A percentile compares a stretch with the other conserved stretches of the same genome.
phyloP scores from a whole-genome alignment of 176 grass and related monocot species.

The Cenchrus americanus region DNA sequence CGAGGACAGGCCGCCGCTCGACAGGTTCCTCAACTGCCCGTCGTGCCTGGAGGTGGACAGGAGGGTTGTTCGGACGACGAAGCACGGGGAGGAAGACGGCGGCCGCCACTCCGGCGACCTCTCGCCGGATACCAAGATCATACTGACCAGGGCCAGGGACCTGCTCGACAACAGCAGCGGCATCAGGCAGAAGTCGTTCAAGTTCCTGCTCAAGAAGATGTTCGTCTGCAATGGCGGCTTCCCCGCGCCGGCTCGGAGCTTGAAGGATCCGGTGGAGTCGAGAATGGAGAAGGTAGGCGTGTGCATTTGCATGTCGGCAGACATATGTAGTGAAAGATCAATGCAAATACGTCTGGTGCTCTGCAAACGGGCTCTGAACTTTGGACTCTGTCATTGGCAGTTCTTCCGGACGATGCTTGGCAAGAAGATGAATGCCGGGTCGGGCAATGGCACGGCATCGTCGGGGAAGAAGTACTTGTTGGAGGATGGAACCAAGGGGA shows the following conservation, averaged over 20 bases:
- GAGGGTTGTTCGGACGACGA: not conserved
- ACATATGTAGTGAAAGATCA: not conserved
- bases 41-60: conserved; percentile 88
- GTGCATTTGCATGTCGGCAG: not conserved
- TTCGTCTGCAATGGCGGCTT: conserved; percentile 69
- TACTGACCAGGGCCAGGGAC: conserved; percentile 78
- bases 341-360: not conserved
- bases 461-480: conserved; percentile 53
- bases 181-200: conserved; percentile 67
- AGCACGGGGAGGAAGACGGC: not conserved
- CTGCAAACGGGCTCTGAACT: conserved; percentile 12
- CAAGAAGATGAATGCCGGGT: conserved; percentile 58
- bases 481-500: conserved; percentile 49
- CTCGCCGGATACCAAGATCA: conserved; percentile 85
- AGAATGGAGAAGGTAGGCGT: conserved; percentile 78
- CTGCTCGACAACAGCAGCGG: conserved; percentile 44
- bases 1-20: conserved; percentile 57
- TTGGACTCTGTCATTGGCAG: conserved; percentile 36
- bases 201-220: conserved; percentile 79
- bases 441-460: not conserved
- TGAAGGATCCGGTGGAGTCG: conserved; percentile 72
- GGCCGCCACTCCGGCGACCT: conserved; percentile 46
- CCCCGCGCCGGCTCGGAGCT: conserved; percentile 44
- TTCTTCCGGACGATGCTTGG: conserved; percentile 61
- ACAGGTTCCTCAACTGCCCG: conserved; percentile 86